Conservation (phyloP, 2,329 filamentous ascomycete species). For the Diaporthe sp. region DNA sequence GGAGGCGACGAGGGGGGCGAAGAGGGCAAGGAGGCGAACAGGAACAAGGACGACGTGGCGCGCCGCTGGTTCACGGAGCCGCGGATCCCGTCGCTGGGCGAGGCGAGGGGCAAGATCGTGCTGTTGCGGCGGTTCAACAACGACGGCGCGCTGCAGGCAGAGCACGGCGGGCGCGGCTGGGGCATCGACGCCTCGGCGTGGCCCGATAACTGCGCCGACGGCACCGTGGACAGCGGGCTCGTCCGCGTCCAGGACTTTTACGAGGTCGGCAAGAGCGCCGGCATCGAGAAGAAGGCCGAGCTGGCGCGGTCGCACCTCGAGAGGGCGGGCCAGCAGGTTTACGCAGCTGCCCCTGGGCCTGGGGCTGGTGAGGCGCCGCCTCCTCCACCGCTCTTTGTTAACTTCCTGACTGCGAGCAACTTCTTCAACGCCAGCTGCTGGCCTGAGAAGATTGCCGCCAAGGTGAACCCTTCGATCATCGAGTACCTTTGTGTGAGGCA, state of each 20-base stretch:
- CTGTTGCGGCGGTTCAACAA: constrained; percentile 85
- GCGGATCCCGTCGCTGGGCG: constrained; percentile 81
- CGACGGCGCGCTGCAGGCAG: constrained; percentile 65
- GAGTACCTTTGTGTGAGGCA: constrained; percentile 73
- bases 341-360: constrained; percentile 53
- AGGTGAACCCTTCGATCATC: constrained; percentile 83
- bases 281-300: constrained; percentile 85
- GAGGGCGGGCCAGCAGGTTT: constrained; percentile 71
- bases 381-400: constrained; percentile 81
- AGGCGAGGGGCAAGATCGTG: constrained; percentile 85
- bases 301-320: constrained; percentile 82
- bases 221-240: constrained; percentile 76
- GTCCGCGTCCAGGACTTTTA: constrained; percentile 96
- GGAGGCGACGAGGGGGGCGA: not conserved
- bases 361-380: constrained; percentile 34
- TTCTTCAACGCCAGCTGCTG: constrained; percentile 94
- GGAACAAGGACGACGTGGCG: constrained; percentile 44
- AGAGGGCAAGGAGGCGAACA: constrained; percentile 47
- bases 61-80: constrained; percentile 83
- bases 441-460: constrained; percentile 91
- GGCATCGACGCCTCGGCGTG: constrained; percentile 76
- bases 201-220: constrained; percentile 91
- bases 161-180: constrained; percentile 66
- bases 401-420: constrained; percentile 92
- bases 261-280: constrained; percentile 81